Base-by-base conservation (phyloP, 495 filamentous ascomycete genomes). In the Trichoderma virens region DNA sequence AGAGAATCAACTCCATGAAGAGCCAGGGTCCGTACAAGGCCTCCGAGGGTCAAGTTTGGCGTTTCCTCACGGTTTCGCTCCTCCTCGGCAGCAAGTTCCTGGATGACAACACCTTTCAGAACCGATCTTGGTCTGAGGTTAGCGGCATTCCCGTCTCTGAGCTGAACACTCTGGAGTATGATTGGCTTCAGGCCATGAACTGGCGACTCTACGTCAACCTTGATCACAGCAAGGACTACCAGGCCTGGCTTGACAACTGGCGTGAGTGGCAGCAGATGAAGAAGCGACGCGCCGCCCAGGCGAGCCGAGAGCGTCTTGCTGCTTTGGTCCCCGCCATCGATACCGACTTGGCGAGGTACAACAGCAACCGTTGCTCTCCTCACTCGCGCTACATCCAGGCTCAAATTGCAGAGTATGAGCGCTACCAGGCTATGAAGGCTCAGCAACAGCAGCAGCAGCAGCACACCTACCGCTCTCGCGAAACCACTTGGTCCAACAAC, bases 71-170 rank as follows among this genome's bases (percentile, higher is more conserved):
- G 16, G 89, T 93, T 62, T 82, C 88, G 18, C 82, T 99, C 35
- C 80, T 99, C 45, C 83, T 99, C 35, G 94, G 93, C 61, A 97
- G 93, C 80, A 99, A 99, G 77, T 99, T 99, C 70, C 75, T 98
- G 63, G 94, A 99, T 71, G 94, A 99, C 75, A 98, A 98, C 76
- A 99, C 94, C 18, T 99, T 98, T 76, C 92, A 97, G 80, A 99
- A 98, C 78, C 90, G 93, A 62, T 98, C 95, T 7, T 99, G 94
- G 94, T 89, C 95, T 4, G 95, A 99, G 71, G 94, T 99, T 28
- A 98, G 92, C 76, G 91, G 89, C 64, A 97, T 99, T 66, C 75
- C 88, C 25, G 92, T 99, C 27, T 67, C 80, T 28, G 93, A 97
- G 69, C 80, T 99, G 70, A 98, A 98, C 78, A 82, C 81, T 65